Percentiles rank a stretch among this genome's conserved stretches.
phyloP scores from a whole-genome alignment of 2,329 filamentous ascomycete genomes.

The Magnaporthales sp. region DNA sequence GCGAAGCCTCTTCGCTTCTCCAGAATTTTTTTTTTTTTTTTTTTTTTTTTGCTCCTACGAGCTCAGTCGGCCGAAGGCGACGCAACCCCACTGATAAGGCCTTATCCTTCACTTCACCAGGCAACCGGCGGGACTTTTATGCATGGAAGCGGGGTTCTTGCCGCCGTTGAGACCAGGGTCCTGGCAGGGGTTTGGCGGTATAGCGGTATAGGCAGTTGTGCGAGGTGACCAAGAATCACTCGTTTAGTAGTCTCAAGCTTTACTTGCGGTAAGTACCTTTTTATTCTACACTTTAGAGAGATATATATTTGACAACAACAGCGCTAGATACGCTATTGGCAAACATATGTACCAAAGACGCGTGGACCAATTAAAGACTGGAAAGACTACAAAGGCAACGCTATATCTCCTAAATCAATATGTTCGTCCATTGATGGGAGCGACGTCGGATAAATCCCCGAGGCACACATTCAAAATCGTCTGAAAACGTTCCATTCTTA shows the following conservation, averaged over 20 bases:
- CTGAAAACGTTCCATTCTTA: not conserved
- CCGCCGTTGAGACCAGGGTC: not conserved
- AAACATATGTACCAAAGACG: too few relatives aligned
- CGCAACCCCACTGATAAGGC: conserved; percentile 5
- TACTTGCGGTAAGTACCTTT: too few relatives aligned
- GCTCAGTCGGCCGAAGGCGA: not conserved
- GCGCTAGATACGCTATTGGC: too few relatives aligned
- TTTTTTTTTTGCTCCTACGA: conserved; percentile 1
- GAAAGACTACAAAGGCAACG: too few relatives aligned
- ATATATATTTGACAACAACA: too few relatives aligned
- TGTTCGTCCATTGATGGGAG: not conserved
- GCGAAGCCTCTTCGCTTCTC: not conserved
- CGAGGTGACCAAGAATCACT: too few relatives aligned
- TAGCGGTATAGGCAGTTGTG: not conserved
- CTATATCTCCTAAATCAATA: too few relatives aligned
- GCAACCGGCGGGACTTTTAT: conserved; percentile 3
- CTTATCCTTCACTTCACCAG: conserved; percentile 4
- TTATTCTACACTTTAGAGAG: too few relatives aligned
- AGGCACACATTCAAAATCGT: not conserved
- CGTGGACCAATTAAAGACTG: not conserved
- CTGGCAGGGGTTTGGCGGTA: not conserved
- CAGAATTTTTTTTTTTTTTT: conserved; percentile 5
- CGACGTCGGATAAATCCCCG: not conserved
- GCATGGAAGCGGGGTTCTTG: not conserved
- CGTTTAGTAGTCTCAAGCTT: too few relatives aligned